Evolutionary conservation across 176 grass and related monocot species (phyloP), one percentile per base, ranked within the genome.

Genomic region (Puccinellia tenuiflora): DNA sequence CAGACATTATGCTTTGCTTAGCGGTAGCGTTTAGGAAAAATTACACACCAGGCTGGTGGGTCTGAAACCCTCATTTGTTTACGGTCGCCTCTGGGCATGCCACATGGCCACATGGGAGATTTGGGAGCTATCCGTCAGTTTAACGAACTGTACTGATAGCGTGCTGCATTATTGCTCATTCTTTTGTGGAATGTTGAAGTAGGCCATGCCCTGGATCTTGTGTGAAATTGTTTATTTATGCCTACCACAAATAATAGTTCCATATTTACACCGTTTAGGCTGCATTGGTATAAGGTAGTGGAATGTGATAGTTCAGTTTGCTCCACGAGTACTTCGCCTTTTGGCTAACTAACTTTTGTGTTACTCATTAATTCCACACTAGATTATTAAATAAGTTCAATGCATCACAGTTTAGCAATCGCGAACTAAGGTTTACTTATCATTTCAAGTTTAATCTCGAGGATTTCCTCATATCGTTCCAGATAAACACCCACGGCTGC

Each of bases 91-190:
- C 63, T 71, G 52, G 4, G 51, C 29, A 9, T 29, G 71, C 38
- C 85, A 69, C 79, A 87, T 87, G 85, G n/a, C n/a, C n/a, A n/a
- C n/a, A n/a, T n/a, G n/a, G n/a, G 59, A 35, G 5, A 82, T 76
- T 76, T 87, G 48, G 20, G 76, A 37, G 79, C 64, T 60, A 51
- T 28, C 37, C 35, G 9, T 40, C 66, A 9, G 12, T 47, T 38
- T 84, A 54, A 14, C 26, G 33, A 84, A 26, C 3, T n/a, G n/a
- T 29, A 40, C 59, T 34, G 28, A 15, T 51, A 52, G 45, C 45
- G 16, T 40, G 72, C 9, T 76, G 73, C 59, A 84, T 54, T 64
- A 67, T 84, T 67, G 57, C 16, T 29, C 22, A n/a, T 84, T 76
- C 31, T 54, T 42, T 2, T 39, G 56, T 65, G 15, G 3, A 84